Conservation (phyloP, 495 filamentous ascomycete genomes). For the Neurospora sublineolata region DNA sequence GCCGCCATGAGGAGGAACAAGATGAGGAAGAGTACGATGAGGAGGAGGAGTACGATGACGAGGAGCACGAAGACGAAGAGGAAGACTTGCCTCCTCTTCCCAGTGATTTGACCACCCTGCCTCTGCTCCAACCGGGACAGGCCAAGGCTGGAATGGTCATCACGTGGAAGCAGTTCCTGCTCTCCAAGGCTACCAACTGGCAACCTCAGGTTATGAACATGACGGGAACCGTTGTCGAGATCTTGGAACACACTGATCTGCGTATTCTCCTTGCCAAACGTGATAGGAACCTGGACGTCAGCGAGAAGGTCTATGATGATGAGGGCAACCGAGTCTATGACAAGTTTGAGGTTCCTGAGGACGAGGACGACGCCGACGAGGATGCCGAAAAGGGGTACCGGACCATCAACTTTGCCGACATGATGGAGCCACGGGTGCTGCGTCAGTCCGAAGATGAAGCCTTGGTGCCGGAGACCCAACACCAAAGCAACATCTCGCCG, state of each 20-base stretch:
- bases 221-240: conserved; percentile 48
- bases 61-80: conserved; percentile 22
- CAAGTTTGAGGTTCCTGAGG: conserved; percentile 34
- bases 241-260: conserved; percentile 36
- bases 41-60: conserved; percentile 17
- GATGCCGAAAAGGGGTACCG: conserved; percentile 23
- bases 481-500: background rate
- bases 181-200: conserved; percentile 68
- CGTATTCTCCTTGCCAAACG: conserved; percentile 57
- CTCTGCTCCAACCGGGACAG: conserved; percentile 40
- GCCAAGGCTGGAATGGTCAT: conserved; percentile 56
- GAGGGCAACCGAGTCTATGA: conserved; percentile 34
- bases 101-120: conserved; percentile 43
- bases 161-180: conserved; percentile 64
- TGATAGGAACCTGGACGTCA: conserved; percentile 46
- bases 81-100: conserved; percentile 62
- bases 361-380: conserved; percentile 25
- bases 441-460: conserved; percentile 8
- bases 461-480: background rate
- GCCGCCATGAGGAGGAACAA: conserved; percentile 12
- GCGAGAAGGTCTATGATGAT: conserved; percentile 34
- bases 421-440: conserved; percentile 35
- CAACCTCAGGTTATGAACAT: conserved; percentile 58
- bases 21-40: conserved; percentile 31
- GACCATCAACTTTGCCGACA: conserved; percentile 25